Evolutionary conservation across 208 protist species (phyloP), one percentile per base, ranked within the genome.

Genomic region (Lotmaria passim): DNA sequence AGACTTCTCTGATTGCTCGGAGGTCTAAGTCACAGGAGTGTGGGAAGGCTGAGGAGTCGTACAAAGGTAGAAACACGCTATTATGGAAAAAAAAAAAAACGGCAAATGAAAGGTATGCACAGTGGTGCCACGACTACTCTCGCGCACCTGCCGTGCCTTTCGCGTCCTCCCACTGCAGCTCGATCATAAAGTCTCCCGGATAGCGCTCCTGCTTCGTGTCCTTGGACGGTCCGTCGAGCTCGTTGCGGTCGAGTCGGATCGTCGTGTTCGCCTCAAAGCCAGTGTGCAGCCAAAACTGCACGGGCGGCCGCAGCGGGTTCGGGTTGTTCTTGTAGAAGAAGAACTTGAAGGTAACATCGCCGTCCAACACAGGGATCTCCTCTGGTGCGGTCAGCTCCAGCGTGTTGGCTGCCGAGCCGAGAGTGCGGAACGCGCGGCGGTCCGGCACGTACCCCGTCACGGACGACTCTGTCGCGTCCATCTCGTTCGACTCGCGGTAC

Each of bases 241-340:
- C 52, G 44, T 76, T 44, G 19, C 84, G 64, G 23, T 57, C 39
- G 6, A 90, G 55, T 19, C 64, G 60, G 11, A 90, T 67, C 0
- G 24, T 59, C 38, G 73, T 80, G 21, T 52, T 53, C 26, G 39
- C 47, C 33, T 91, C 82, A 15, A 96, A 79, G 14, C 75, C 43
- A 19, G 90, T 90, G 73, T 96, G 83, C 24, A 93, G 72, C 87
- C 87, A 93, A 23, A 93, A 77, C 67, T 92, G 89, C 38, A 94
- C 78, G 0, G 85, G 82, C 6, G 83, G 69, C 56, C 87, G 72
- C 14, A 94, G 72, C 24, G 89, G 60, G 56, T 87, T 91, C 26
- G 83, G 82, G 41, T 89, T 65, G 70, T 93, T 93, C 23, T 82
- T 77, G 34, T 72, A 78, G 51, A 81, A 89, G 74, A 85, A 91